Evolutionary conservation across 2,329 filamentous ascomycete species (phyloP).

Genomic region (Meredithiella fracta): DNA sequence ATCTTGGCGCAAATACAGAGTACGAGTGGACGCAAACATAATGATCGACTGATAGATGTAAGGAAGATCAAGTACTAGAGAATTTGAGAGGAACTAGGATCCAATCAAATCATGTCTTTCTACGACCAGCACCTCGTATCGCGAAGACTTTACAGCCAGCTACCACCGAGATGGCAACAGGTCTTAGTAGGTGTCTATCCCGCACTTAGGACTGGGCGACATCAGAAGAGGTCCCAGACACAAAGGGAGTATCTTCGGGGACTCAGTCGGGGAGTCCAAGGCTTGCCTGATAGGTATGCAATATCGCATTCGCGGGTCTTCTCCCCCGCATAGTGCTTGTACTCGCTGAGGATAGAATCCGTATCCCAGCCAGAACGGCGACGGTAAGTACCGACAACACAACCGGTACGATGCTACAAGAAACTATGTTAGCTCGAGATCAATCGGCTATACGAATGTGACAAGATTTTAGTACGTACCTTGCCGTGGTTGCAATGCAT

Average conservation of each 20-base stretch:
- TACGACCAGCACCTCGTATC: no score
- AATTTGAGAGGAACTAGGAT: no score
- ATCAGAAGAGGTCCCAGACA: neutral
- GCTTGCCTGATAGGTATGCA: slow-evolving; percentile 32
- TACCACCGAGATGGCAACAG: no score
- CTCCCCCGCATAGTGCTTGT: slow-evolving; percentile 45
- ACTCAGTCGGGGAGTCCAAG: slow-evolving; percentile 19
- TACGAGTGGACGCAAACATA: no score
- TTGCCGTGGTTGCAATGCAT: slow-evolving; percentile 91
- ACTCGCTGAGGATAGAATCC: slow-evolving; percentile 51
- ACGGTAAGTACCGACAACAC: slow-evolving; percentile 66
- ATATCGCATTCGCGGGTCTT: slow-evolving; percentile 45
- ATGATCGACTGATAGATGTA: no score
- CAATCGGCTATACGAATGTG: neutral
- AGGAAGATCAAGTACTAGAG: no score
- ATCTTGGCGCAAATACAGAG: no score
- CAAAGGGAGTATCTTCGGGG: neutral
- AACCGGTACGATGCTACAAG: slow-evolving; percentile 66
- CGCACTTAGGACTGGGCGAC: no score
- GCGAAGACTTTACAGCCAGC: no score
- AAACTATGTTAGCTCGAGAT: neutral
- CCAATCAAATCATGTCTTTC: no score
- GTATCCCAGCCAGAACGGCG: slow-evolving; percentile 54
- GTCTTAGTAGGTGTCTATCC: no score
- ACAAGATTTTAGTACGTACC: slow-evolving; percentile 24